Evolutionary conservation across 768 basidiomycete species (phyloP).

Genomic region (Cystofilobasidium capitatum): DNA sequence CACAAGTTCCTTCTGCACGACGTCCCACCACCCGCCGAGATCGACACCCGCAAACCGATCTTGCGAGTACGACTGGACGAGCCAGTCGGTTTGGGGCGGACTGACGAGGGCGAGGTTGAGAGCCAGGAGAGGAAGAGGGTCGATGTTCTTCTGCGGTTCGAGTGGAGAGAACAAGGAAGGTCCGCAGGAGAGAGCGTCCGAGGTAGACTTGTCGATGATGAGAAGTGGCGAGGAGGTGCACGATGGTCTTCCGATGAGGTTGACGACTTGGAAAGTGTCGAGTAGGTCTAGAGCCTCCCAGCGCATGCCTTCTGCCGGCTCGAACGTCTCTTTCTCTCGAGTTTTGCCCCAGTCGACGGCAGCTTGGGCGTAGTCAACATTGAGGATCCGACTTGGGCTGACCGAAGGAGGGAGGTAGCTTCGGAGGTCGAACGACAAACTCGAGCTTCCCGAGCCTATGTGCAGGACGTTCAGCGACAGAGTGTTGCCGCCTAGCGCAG

Average conservation of each 20-base stretch:
- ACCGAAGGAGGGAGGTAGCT: background rate
- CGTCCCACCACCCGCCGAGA: constrained; percentile 6
- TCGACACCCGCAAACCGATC: background rate
- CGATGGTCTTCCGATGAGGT: background rate
- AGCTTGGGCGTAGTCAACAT: constrained; percentile 3
- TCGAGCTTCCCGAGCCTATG: constrained; percentile 17
- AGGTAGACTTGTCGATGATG: constrained; percentile 20
- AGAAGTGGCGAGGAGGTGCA: background rate
- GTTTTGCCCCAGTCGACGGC: constrained; percentile 7
- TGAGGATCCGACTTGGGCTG: background rate
- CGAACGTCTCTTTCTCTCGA: background rate
- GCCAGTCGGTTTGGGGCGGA: background rate
- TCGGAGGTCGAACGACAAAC: constrained; percentile 8
- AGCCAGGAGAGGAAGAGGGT: constrained; percentile 10
- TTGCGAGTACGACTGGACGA: background rate
- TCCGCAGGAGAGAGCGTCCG: constrained; percentile 17
- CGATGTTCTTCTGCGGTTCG: background rate
- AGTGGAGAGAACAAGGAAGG: background rate
- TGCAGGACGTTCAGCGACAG: background rate
- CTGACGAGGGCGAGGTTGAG: background rate
- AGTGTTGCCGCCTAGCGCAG: background rate
- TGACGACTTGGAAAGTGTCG: background rate
- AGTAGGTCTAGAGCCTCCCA: constrained; percentile 13
- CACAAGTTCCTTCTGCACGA: background rate
- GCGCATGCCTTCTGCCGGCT: background rate